Percentiles rank a stretch among this genome's conserved stretches.
Evolutionary conservation across 768 basidiomycete genomes (phyloP).

Genomic region (Agaricus sinodeliciosus): DNA sequence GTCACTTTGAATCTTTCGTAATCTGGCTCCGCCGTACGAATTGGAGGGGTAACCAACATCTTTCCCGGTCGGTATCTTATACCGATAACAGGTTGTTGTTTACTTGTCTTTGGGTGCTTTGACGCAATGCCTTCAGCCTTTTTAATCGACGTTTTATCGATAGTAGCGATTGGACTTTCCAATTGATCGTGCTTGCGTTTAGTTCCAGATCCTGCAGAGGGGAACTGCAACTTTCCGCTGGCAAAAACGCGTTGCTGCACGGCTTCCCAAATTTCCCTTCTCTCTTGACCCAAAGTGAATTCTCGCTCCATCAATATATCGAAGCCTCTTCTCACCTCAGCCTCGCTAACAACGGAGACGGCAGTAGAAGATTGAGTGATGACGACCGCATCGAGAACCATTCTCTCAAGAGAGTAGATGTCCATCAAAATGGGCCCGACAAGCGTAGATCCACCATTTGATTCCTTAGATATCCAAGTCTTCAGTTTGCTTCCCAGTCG

Average conservation of each 20-base stretch:
- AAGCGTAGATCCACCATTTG: slow-evolving; percentile 9
- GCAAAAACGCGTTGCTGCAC: slow-evolving; percentile 4
- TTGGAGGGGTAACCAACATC: background rate
- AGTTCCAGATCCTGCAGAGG: background rate
- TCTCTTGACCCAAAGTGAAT: slow-evolving; percentile 3
- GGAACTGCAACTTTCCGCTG: slow-evolving; percentile 1
- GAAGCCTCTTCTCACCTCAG: slow-evolving; percentile 6
- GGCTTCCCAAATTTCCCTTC: slow-evolving; percentile 6
- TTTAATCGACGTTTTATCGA: background rate
- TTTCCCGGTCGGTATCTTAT: slow-evolving; percentile 4
- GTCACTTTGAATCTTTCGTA: background rate
- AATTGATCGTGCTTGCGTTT: slow-evolving; percentile 8
- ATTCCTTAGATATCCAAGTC: slow-evolving; percentile 11
- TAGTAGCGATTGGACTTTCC: background rate
- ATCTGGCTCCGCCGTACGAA: background rate
- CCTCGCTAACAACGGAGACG: slow-evolving; percentile 8
- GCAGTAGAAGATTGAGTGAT: slow-evolving; percentile 11
- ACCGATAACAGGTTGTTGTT: slow-evolving; percentile 1
- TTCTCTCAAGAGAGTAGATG: slow-evolving; percentile 53
- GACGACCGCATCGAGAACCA: slow-evolving; percentile 61
- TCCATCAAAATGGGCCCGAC: slow-evolving; percentile 40
- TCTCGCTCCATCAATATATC: slow-evolving; percentile 9
- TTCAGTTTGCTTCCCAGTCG: slow-evolving; percentile 32
- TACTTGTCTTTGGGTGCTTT: slow-evolving; percentile 2
- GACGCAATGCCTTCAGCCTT: background rate